Conservation (phyloP, 2,329 filamentous ascomycete species). For the Acephala macrosclerotiorum region DNA sequence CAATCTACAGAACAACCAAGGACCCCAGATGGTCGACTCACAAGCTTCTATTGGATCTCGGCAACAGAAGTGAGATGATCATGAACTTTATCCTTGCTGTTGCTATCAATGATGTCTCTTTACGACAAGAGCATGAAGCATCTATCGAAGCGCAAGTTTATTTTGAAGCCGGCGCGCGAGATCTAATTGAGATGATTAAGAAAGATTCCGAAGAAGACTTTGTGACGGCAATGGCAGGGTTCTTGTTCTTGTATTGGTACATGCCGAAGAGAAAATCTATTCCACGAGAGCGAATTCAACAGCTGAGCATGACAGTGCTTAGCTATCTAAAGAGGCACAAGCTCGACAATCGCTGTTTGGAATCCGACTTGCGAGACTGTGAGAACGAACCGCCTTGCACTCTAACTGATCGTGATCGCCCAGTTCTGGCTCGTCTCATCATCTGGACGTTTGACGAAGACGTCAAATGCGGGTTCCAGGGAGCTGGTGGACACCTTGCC, state of each 20-base stretch:
- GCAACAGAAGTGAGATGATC: conserved; percentile 12
- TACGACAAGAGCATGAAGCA: conserved; percentile 4
- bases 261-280: conserved; percentile 15
- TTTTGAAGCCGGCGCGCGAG: conserved; percentile 11
- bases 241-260: conserved; percentile 19
- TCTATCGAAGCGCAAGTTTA: conserved; percentile 13
- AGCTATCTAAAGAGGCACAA: conserved; percentile 14
- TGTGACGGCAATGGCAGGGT: conserved; percentile 13
- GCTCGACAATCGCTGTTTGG: conserved; percentile 18
- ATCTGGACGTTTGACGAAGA: conserved; percentile 23
- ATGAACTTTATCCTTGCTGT: conserved; percentile 23
- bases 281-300: conserved; percentile 9
- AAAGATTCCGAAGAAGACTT: conserved; percentile 14
- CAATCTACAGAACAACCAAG: conserved; percentile 21
- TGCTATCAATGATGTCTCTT: conserved; percentile 20
- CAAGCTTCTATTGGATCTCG: conserved; percentile 20
- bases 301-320: conserved; percentile 14
- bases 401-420: conserved; percentile 8
- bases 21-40: conserved; percentile 21
- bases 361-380: not conserved
- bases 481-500: conserved; percentile 16
- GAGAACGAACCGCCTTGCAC: not conserved
- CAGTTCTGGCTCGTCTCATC: conserved; percentile 16
- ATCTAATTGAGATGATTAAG: conserved; percentile 3
- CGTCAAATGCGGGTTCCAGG: conserved; percentile 24